Evolutionary conservation across 345 rosid genomes (phyloP).

Genomic region (Arabidopsis arenosa): DNA sequence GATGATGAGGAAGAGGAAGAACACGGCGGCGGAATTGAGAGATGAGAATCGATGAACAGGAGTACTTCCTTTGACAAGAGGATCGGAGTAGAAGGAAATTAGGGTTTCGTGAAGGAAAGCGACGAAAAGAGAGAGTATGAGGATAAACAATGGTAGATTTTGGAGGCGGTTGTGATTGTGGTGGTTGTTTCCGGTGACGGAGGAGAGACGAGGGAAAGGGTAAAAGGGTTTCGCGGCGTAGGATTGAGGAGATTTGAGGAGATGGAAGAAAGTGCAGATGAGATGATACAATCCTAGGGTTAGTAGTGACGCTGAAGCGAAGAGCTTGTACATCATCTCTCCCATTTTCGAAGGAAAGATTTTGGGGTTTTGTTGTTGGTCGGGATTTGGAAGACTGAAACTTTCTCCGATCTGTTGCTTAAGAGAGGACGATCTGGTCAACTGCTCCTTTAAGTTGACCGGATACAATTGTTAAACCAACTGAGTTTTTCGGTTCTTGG

Average conservation of each 20-base stretch:
- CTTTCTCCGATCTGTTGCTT: conserved; percentile 7
- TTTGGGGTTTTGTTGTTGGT: conserved; percentile 17
- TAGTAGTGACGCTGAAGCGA: conserved; percentile 65
- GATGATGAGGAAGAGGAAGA: conserved; percentile 83
- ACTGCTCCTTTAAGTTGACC: conserved; percentile 19
- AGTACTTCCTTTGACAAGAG: conserved; percentile 79
- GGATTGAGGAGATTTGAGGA: conserved; percentile 70
- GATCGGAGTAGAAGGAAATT: conserved; percentile 73
- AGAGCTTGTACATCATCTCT: conserved; percentile 62
- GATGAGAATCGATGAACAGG: conserved; percentile 87
- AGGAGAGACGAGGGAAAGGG: conserved; percentile 52
- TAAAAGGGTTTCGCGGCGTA: conserved; percentile 86
- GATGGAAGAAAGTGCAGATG: conserved; percentile 63
- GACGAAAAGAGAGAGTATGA: conserved; percentile 63
- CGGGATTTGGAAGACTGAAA: conserved; percentile 23
- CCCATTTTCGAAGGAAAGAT: conserved; percentile 54
- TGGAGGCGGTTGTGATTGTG: conserved; percentile 48
- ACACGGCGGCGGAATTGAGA: conserved; percentile 77
- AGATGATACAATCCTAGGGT: conserved; percentile 77
- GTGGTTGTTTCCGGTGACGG: conserved; percentile 37
- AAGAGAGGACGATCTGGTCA: conserved; percentile 37
- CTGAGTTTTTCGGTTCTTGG: neutral
- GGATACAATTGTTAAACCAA: neutral
- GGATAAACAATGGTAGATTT: conserved; percentile 62
- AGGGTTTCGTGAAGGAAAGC: conserved; percentile 72